Base-by-base conservation (phyloP, 139 green algal species). In the Eudorina sp. region DNA sequence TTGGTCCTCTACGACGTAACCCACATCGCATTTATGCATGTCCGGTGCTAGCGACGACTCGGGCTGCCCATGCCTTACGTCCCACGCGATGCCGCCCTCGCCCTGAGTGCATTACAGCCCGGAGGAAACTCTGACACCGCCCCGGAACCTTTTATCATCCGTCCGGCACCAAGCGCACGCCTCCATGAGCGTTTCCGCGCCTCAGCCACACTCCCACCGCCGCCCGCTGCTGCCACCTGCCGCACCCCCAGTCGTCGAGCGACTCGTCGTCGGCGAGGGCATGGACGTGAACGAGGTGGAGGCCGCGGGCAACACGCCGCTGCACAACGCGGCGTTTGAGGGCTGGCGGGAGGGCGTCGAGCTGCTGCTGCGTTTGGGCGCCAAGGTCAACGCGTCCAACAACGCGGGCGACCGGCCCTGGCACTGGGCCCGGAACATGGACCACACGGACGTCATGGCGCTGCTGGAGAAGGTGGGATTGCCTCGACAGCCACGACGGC, bases 271-370 rank as follows among this genome's bases (percentile, higher is more conserved):
- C 25, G 77, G 66, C 13, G 96, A 95, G 31, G 91, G 94, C 9
- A 69, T 31, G 3, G 89, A 97, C 77, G 95, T 99, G 36, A 99
- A 99, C 84, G 96, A 99, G 90, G 97, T 99, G 45, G 97, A 99
- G 83, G 97, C 89, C 13, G 96, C 97, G 2, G 97, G 97, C 36
- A 98, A 97, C 92, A 99, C 96, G 9, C 95, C 97, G 0, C 88
- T 98, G 48, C 95, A 98, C 88, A 86, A 76, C 80, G 80, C 80
- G 0, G 96, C 96, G 1, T 99, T 95, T 73, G 93, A 97, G 72
- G 96, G 95, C 68, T 99, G 97, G 97, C 38, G 89, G 14, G 94
- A 98, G 88, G 97, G 97, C 27, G 92, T 94, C n/a, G 88, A 96
- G 85, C 90, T 98, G 81, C 94, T 99, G 85, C 85, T 99, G 11